These are phyloP conservation scores for Colletotrichum lindemuthianum DNA, from an alignment of 2,329 filamentous ascomycete genomes.

Conservation along the genomic window DNA sequence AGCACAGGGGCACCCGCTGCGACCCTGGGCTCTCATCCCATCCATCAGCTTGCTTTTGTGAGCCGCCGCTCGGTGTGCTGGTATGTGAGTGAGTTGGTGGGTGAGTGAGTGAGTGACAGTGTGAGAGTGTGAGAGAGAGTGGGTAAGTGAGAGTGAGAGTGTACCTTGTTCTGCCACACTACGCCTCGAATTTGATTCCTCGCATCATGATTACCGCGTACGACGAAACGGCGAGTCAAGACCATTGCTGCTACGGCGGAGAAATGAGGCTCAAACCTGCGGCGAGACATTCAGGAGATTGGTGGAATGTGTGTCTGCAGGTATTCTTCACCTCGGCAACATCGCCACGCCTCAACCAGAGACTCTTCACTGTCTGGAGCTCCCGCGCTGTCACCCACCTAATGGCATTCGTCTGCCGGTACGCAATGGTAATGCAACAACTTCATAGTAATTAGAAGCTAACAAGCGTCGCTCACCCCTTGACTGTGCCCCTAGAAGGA, in stretches of 20 bases:
- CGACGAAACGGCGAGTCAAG: slow-evolving; percentile 16
- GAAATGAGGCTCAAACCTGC: slow-evolving; percentile 30
- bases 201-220: slow-evolving; percentile 1
- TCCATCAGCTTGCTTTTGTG: slow-evolving; percentile 28
- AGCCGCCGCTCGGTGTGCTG: slow-evolving; percentile 4
- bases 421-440: too few relatives aligned
- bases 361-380: not conserved
- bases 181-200: not conserved
- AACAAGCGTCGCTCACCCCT: slow-evolving; percentile 2
- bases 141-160: too few relatives aligned
- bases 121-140: too few relatives aligned
- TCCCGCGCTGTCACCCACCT: too few relatives aligned
- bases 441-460: too few relatives aligned
- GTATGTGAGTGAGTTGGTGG: not conserved
- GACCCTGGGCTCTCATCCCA: slow-evolving; percentile 26
- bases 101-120: too few relatives aligned
- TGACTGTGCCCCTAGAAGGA: slow-evolving; percentile 23
- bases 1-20: slow-evolving; percentile 29
- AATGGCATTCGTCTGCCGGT: too few relatives aligned
- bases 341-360: not conserved
- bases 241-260: not conserved
- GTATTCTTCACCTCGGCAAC: too few relatives aligned
- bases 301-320: slow-evolving; percentile 17
- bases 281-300: slow-evolving; percentile 11
- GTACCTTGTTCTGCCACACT: not conserved